Base-by-base conservation (phyloP, 306 rosid species). In the Castanospermum australe region DNA sequence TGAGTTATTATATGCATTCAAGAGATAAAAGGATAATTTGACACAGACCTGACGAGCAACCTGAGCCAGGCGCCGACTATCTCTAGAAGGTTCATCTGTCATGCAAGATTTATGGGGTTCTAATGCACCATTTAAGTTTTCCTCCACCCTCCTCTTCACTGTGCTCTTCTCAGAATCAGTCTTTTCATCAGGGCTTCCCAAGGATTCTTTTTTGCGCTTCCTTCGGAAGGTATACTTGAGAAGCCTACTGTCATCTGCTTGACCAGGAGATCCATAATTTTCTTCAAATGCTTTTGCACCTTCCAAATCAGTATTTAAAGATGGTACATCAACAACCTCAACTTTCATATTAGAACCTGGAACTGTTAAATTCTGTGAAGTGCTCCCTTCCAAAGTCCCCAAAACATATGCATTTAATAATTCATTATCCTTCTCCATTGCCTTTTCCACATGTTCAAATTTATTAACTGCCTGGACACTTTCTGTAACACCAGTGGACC, bases 191-290 rank as follows among this genome's bases (percentile, higher is more conserved):
- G 81, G 73, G 61, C 41, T 79, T 82, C 67, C 59, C 24, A 73
- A 65, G 25, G 81, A 79, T 59, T 78, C 87, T 86, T 73, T 87
- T 92, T 83, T 92, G 52, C 90, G 88, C 87, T 90, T 92, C 87
- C 97, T 88, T 74, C 81, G 92, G 82, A 85, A 86, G 13, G 95
- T 90, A 80, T 88, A 84, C 70, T 73, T 90, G 62, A 89, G 88
- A 82, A 65, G 55, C 84, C 73, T 81, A 57, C 79, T 45, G 17
- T 77, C 85, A 52, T 77, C 87, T 22, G 47, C 84, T 64, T 21
- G 82, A 74, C 79, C 12, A 47, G 87, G 67, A 82, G 89, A 80
- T 54, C 35, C 74, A 52, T 76, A 74, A 24, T 56, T 80, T 65
- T 66, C 84, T 56, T 78, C 89, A 80, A 70, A 64, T 64, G 74